Percentiles rank a stretch among this genome's conserved stretches.
Evolutionary conservation across 768 basidiomycete species (phyloP).

Genomic region (Mycena polygramma): DNA sequence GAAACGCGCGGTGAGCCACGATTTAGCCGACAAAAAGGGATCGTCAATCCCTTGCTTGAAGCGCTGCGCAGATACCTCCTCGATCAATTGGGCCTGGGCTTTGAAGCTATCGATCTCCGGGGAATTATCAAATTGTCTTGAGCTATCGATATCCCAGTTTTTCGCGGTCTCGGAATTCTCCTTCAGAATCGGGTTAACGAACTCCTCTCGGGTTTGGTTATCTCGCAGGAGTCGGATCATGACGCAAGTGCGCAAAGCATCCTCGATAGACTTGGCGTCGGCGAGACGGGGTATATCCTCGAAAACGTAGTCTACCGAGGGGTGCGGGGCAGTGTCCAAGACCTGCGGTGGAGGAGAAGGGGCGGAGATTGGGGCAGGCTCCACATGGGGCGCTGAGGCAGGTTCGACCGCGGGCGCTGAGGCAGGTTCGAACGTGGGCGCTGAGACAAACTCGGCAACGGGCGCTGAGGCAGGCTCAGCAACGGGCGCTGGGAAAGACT

Average conservation of each 20-base stretch:
- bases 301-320: constrained; percentile 24
- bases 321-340: background rate
- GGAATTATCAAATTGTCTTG: constrained; percentile 31
- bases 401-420: background rate
- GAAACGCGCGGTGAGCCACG: constrained; percentile 68
- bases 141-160: constrained; percentile 46
- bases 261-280: constrained; percentile 62
- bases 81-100: constrained; percentile 59
- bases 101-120: constrained; percentile 47
- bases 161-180: constrained; percentile 57
- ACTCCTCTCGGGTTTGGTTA: constrained; percentile 71
- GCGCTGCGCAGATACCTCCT: constrained; percentile 58
- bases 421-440: background rate
- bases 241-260: constrained; percentile 74
- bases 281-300: constrained; percentile 55
- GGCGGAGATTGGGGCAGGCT: constrained; percentile 1
- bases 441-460: background rate
- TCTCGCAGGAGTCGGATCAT: constrained; percentile 73
- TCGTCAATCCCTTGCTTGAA: constrained; percentile 51
- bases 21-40: constrained; percentile 56
- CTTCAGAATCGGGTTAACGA: constrained; percentile 72
- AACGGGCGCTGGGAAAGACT: background rate
- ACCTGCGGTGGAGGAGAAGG: constrained; percentile 17
- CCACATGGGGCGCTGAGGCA: background rate
- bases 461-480: background rate